A percentile compares a stretch with the other conserved stretches of the same genome.
These are phyloP conservation scores for Alternaria burnsii DNA, from an alignment of 2,329 filamentous ascomycete genomes.

Conservation along the genomic window DNA sequence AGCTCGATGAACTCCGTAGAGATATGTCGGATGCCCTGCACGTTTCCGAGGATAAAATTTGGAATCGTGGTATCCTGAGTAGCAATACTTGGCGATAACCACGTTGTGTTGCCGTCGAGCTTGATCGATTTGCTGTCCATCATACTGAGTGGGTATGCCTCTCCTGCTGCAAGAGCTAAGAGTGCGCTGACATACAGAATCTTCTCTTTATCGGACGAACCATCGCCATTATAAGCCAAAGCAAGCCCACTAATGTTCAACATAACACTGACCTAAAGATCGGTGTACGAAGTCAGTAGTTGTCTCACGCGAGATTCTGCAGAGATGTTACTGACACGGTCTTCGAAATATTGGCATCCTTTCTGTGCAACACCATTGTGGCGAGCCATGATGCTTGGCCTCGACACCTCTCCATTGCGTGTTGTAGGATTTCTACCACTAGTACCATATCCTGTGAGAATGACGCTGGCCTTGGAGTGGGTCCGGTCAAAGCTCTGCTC, in stretches of 20 bases:
- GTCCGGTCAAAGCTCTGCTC: background rate
- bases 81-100: constrained; percentile 13
- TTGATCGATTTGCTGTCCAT: background rate
- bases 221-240: constrained; percentile 20
- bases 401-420: background rate
- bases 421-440: background rate
- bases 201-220: constrained; percentile 10
- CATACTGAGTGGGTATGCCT: constrained; percentile 22
- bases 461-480: background rate
- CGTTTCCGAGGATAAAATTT: constrained; percentile 4
- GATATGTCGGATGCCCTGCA: constrained; percentile 17
- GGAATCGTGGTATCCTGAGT: constrained; percentile 9
- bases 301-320: too few relatives aligned
- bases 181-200: constrained; percentile 16
- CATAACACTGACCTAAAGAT: constrained; percentile 18
- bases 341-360: constrained; percentile 18
- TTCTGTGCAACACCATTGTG: constrained; percentile 18
- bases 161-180: constrained; percentile 23
- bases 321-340: constrained; percentile 3
- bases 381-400: constrained; percentile 22
- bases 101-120: constrained; percentile 11
- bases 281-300: too few relatives aligned
- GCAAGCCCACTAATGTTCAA: constrained; percentile 24
- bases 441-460: background rate
- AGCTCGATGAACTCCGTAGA: constrained; percentile 19